Conservation (phyloP, 2,329 filamentous ascomycete genomes). For the Fonsecaea pedrosoi region DNA sequence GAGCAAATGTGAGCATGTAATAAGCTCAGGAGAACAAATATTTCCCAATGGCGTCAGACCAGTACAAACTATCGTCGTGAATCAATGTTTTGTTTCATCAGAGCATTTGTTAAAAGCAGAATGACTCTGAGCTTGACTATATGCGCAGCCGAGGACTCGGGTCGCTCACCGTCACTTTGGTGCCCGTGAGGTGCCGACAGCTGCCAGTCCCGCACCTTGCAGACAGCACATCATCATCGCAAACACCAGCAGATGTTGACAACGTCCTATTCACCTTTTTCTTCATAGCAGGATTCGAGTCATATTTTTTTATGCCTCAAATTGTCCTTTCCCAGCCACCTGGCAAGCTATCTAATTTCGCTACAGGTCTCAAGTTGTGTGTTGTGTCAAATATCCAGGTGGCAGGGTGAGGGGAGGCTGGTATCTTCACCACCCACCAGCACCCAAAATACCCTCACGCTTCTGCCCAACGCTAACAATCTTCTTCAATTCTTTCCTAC, state of each 20-base stretch:
- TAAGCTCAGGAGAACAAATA: background rate
- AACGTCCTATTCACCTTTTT: background rate
- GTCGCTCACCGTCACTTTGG: background rate
- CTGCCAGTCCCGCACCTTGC: conserved; percentile 4
- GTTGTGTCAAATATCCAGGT: conserved; percentile 19
- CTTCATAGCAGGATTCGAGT: background rate
- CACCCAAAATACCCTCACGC: conserved; percentile 20
- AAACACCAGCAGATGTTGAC: background rate
- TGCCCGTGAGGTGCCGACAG: background rate
- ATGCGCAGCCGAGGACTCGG: background rate
- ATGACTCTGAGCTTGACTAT: background rate
- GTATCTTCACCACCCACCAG: conserved; percentile 20
- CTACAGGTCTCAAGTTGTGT: conserved; percentile 19
- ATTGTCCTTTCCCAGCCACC: conserved; percentile 25
- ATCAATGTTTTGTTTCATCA: background rate
- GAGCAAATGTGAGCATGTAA: background rate
- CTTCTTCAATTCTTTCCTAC: conserved; percentile 17
- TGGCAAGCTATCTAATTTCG: conserved; percentile 4
- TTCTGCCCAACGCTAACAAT: conserved; percentile 22
- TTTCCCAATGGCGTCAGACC: background rate
- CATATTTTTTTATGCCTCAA: background rate
- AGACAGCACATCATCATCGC: background rate
- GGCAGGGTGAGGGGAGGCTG: conserved; percentile 26
- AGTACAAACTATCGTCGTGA: background rate
- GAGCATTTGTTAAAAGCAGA: background rate